Evolutionary conservation across 805 yeast species (phyloP), one percentile per base, ranked within the genome.

Genomic region (Ogataea naganishii): DNA sequence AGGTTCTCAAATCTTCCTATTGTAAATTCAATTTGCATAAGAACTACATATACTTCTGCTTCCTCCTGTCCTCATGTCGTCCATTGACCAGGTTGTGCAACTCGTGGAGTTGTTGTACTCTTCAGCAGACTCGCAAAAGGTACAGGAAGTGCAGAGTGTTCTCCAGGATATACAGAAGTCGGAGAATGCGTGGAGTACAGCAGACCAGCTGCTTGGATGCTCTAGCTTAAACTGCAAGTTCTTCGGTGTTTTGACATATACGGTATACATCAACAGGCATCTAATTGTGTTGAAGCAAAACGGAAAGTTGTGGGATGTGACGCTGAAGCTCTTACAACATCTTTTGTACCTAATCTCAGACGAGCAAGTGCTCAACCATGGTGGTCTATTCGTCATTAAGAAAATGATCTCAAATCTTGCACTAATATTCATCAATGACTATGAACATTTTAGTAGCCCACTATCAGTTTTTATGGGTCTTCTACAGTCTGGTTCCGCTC

Each of bases 231-330:
- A 69, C 34, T 70, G 76, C 37, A 72, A 75, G 44, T 84, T 79
- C 49, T 78, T 84, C 44, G 95, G 94, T 1, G 94, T 94, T 0
- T 63, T 81, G 34, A 84, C 95, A 0, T 75, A 72, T 35, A 69
- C 84, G 0, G 92, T 84, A 4, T 60, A 66, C 38, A 51, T 80
- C 25, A 72, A 70, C 35, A 46, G 35, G 8, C 39, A 41, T 25
- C 6, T 34, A 1, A 18, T 7, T 7, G 7, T 11, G 10, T 12
- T 14, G 6, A 24, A 24, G 8, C 16, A 18, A 14, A 24, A 24
- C 12, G 20, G 32, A 7, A 33, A 32, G 2, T 16, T 39, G 12
- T 17, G 24, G 13, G 24, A 36, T 13, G 26, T 43, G 11, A 28
- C 33, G 11, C 12, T 10, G 6, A 27, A 28, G 9, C 13, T 44